Conservation (phyloP, 345 rosid genomes). For the Eucalyptus victrix region DNA sequence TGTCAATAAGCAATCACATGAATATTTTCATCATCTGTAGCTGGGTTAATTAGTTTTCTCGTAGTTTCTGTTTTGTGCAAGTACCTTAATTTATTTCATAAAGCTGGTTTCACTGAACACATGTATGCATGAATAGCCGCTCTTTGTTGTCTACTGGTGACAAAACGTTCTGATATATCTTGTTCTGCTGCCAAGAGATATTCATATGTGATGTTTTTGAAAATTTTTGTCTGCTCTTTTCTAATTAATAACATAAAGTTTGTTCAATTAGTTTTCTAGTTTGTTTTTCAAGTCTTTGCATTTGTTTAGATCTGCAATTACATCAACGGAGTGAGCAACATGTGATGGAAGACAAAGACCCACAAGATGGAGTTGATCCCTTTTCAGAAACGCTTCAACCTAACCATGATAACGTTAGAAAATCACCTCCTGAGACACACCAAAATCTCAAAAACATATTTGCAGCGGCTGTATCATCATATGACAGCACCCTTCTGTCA, state of each 20-base stretch:
- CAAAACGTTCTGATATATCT: background rate
- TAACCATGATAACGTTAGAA: background rate
- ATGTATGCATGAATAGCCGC: background rate
- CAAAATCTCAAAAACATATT: slow-evolving; percentile 21
- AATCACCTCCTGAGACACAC: slow-evolving; percentile 5
- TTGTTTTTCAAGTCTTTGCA: background rate
- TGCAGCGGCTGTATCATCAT: slow-evolving; percentile 2
- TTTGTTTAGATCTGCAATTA: slow-evolving; percentile 5
- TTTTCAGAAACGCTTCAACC: background rate
- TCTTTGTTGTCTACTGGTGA: background rate
- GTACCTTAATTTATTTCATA: background rate
- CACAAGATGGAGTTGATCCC: background rate
- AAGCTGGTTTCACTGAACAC: background rate
- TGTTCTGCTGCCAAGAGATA: background rate
- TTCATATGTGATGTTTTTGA: background rate
- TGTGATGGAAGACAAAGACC: background rate
- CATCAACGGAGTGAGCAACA: background rate
- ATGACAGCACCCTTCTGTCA: slow-evolving; percentile 9
- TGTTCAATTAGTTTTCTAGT: background rate
- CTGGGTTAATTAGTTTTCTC: background rate
- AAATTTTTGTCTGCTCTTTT: background rate
- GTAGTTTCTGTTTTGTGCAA: background rate
- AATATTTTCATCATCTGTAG: background rate
- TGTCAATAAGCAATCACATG: background rate
- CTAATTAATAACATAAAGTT: background rate